These are phyloP conservation scores for Cladobotryum mycophilum DNA, from an alignment of 2,329 filamentous ascomycete genomes.

Conservation along the genomic window DNA sequence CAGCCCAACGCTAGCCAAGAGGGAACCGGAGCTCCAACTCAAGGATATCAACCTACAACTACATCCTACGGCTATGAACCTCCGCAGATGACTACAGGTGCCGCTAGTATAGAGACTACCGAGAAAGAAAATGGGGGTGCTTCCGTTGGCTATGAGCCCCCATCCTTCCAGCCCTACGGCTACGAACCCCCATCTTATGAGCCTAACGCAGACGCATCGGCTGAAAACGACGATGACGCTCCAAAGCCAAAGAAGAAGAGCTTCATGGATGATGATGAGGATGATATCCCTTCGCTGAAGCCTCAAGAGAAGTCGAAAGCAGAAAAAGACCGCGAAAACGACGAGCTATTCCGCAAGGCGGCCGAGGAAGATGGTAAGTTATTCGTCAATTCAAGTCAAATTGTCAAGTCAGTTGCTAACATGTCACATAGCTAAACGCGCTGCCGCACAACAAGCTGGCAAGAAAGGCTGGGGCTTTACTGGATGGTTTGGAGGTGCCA, in stretches of 20 bases:
- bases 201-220: slow-evolving; percentile 37
- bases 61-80: slow-evolving; percentile 44
- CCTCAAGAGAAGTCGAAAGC: slow-evolving; percentile 54
- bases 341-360: slow-evolving; percentile 78
- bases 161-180: slow-evolving; percentile 53
- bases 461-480: slow-evolving; percentile 75
- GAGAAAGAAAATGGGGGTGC: slow-evolving; percentile 21
- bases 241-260: slow-evolving; percentile 66
- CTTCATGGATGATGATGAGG: slow-evolving; percentile 78
- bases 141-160: slow-evolving; percentile 51
- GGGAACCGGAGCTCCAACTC: slow-evolving; percentile 15
- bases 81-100: slow-evolving; percentile 29
- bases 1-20: background rate
- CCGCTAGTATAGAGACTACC: slow-evolving; percentile 11
- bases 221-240: slow-evolving; percentile 38
- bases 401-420: slow-evolving; percentile 12
- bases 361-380: slow-evolving; percentile 66
- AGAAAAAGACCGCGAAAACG: slow-evolving; percentile 70
- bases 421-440: slow-evolving; percentile 50
- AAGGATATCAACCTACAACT: slow-evolving; percentile 39
- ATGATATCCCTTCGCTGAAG: slow-evolving; percentile 49
- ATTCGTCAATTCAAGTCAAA: background rate
- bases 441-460: slow-evolving; percentile 37
- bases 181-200: slow-evolving; percentile 55
- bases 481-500: slow-evolving; percentile 76